phyloP scores from a whole-genome alignment of 2,329 filamentous ascomycete genomes.

The Botrytis aclada region DNA sequence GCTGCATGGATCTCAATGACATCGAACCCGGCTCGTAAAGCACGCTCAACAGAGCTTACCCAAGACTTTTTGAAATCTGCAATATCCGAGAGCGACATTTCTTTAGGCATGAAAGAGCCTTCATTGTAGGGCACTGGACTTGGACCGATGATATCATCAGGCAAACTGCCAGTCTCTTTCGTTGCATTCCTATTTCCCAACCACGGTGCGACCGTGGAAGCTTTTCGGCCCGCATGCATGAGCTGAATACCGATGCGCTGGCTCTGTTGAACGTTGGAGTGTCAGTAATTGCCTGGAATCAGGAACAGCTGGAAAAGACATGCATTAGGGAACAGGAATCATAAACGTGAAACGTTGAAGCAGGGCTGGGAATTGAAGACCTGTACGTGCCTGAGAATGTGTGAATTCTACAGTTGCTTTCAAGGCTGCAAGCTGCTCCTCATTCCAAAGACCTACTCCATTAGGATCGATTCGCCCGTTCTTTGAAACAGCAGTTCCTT shows the following conservation, averaged over 20 bases:
- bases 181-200: slow-evolving; percentile 53
- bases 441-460: slow-evolving; percentile 78
- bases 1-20: slow-evolving; percentile 78
- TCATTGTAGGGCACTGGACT: slow-evolving; percentile 57
- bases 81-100: slow-evolving; percentile 67
- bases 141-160: slow-evolving; percentile 51
- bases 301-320: no score
- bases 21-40: slow-evolving; percentile 66
- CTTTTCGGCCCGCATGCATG: slow-evolving; percentile 74
- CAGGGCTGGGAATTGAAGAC: no score
- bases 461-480: slow-evolving; percentile 82
- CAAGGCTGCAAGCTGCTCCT: slow-evolving; percentile 69
- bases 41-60: slow-evolving; percentile 54
- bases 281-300: no score
- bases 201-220: slow-evolving; percentile 63
- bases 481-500: slow-evolving; percentile 72
- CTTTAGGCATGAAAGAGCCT: slow-evolving; percentile 59
- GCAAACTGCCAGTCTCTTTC: slow-evolving; percentile 54
- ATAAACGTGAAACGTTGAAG: no score
- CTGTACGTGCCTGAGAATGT: slow-evolving; percentile 59
- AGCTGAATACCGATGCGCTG: slow-evolving; percentile 78
- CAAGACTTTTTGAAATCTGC: slow-evolving; percentile 60
- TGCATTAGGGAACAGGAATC: no score
- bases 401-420: slow-evolving; percentile 72
- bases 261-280: slow-evolving; percentile 26